These are phyloP conservation scores for Tephrocybe sp. DNA, from an alignment of 768 basidiomycete genomes.

Conservation along the genomic window DNA sequence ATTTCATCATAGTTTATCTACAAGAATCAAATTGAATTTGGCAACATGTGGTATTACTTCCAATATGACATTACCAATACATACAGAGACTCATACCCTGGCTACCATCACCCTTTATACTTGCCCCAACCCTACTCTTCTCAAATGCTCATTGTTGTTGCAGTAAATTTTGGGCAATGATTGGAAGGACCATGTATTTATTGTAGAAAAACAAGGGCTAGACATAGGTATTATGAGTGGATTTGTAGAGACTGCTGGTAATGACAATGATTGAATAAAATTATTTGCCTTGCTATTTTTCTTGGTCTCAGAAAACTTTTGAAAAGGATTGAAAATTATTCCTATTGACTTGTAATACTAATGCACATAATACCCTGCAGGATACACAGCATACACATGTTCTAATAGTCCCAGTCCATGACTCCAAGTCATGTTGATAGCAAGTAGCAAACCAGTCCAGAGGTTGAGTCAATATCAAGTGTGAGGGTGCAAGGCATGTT, in stretches of 20 bases:
- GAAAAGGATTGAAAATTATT: too few species aligned
- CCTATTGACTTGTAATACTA: too few species aligned
- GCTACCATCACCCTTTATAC: constrained; percentile 10
- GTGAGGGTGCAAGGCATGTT: too few species aligned
- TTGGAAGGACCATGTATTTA: too few species aligned
- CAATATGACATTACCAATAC: constrained; percentile 13
- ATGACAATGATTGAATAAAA: background rate
- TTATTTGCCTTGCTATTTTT: background rate
- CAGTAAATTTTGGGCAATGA: constrained; percentile 12
- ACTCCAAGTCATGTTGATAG: too few species aligned
- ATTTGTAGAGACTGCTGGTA: background rate
- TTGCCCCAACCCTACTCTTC: constrained; percentile 3
- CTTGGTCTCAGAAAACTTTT: too few species aligned
- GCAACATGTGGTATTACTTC: constrained; percentile 9
- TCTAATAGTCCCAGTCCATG: too few species aligned
- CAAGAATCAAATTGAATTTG: constrained; percentile 12
- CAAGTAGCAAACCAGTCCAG: too few species aligned
- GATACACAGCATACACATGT: too few species aligned
- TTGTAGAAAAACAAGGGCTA: constrained; percentile 19
- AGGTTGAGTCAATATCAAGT: too few species aligned
- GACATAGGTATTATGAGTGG: constrained; percentile 18
- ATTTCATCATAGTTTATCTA: too few species aligned
- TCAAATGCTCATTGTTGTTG: constrained; percentile 13
- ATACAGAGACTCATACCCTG: constrained; percentile 1
- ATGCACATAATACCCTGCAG: too few species aligned